Percentiles rank a stretch among this genome's conserved stretches.
Evolutionary conservation across 2,329 filamentous ascomycete genomes (phyloP).

Genomic region (Diaporthe sp.): DNA sequence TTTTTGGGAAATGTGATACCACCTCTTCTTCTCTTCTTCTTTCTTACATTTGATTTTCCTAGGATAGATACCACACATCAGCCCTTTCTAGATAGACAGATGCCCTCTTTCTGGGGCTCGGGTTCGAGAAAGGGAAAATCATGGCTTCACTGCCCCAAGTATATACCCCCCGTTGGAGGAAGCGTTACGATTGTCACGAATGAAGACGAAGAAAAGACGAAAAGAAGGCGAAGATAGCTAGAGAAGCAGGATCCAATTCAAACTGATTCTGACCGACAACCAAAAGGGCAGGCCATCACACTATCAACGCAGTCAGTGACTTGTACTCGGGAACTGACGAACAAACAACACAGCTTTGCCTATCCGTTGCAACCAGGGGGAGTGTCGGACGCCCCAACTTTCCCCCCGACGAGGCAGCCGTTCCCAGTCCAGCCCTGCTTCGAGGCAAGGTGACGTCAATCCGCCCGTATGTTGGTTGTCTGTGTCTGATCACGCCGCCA

Average conservation of each 20-base stretch:
- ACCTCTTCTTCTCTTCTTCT: not conserved
- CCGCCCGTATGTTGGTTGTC: not conserved
- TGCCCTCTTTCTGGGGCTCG: not conserved
- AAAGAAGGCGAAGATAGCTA: not conserved
- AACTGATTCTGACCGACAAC: not conserved
- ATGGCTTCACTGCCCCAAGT: slow-evolving; percentile 18
- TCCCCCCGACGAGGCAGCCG: not conserved
- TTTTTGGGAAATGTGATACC: slow-evolving; percentile 12
- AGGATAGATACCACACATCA: slow-evolving; percentile 13
- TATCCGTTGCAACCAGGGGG: not conserved
- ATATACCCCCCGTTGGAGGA: slow-evolving; percentile 9
- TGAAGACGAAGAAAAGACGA: not conserved
- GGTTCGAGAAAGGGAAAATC: not conserved
- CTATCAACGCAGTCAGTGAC: not conserved
- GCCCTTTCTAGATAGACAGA: slow-evolving; percentile 24
- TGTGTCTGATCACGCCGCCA: not conserved
- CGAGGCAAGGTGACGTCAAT: slow-evolving; percentile 32
- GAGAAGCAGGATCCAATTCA: not conserved
- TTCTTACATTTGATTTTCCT: slow-evolving; percentile 5
- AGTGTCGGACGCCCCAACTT: not conserved
- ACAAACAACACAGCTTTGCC: not conserved
- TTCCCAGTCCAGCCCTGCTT: slow-evolving; percentile 18
- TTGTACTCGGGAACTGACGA: not conserved
- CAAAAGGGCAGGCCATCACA: not conserved
- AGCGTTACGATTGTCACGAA: not conserved